Base-by-base conservation (phyloP, 805 yeast genomes). In the Lachancea fermentati region DNA sequence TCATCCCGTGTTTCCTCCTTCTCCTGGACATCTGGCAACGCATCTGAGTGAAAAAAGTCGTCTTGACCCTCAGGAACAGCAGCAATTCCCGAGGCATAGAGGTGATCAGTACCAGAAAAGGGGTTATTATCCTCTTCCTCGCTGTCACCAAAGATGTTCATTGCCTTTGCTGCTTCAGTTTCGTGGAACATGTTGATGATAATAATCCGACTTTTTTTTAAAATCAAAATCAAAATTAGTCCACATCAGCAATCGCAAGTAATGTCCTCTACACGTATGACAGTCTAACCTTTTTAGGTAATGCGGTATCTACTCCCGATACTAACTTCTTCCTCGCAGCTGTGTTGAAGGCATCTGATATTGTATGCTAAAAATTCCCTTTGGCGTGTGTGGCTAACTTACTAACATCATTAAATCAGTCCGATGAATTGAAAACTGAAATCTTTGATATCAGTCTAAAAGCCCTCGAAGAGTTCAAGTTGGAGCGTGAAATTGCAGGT, bases 401-500 rank as follows among this genome's bases (percentile, higher is more conserved):
- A 36, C 39, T 36, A 36, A 36, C 39, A 4, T 4, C 16, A 12
- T n/a, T 8, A 11, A 17, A 15, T 4, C 37, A 54, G 59, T 42
- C 54, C n/a, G 63, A 58, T 39, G 60, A 57, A 32, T 38, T 57
- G 42, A 54, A 49, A 43, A 52, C 52, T 18, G 58, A 52, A 19
- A 51, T 59, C 16, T 52, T 55, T 30, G 45, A 45, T 4, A 43
- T 58, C 13, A 50, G 51, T 18, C 15, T 35, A 15, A 55, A 52
- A 9, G 63, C 63, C 12, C 39, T 50, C 29, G 42, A 43, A 7
- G 47, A 52, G 6, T 48, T 46, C 24, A 42, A 52, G 17, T 31
- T 60, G 33, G 67, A 61, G 37, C 45, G 64, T 17, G 91, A 83
- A 39, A 66, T 82, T 28, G 89, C 93, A 12, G 71, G 79, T 0